phyloP scores from a whole-genome alignment of 1,284 basidiomycete species.

The Cutaneotrichosporon sp. region DNA sequence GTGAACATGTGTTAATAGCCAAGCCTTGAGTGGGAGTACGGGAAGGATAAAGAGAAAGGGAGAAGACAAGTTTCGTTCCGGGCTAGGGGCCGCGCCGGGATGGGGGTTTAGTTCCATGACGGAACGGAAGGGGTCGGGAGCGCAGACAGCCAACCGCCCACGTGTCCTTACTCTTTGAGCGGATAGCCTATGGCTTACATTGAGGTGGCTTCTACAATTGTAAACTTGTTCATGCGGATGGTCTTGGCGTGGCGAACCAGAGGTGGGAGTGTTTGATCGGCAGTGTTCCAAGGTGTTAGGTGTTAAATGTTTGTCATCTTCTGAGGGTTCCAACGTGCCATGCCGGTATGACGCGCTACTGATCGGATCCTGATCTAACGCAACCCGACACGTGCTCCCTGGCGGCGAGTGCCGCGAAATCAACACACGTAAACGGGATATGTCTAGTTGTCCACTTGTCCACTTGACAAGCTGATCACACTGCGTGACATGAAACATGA shows the following conservation, averaged over 20 bases:
- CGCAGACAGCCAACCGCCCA: background rate
- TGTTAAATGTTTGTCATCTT: no score
- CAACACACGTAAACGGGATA: no score
- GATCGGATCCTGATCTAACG: background rate
- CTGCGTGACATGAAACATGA: no score
- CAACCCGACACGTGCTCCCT: background rate
- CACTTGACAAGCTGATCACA: no score
- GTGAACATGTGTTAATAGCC: background rate
- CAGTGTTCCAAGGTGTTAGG: no score
- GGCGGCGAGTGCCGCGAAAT: no score
- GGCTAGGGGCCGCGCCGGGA: slow-evolving; percentile 1
- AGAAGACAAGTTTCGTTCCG: background rate
- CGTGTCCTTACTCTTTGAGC: background rate
- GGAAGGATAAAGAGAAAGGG: background rate
- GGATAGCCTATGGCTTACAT: no score
- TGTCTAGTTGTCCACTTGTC: no score
- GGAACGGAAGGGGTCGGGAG: background rate
- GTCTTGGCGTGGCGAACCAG: no score
- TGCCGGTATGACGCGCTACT: background rate
- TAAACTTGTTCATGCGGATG: no score
- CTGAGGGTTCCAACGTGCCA: background rate
- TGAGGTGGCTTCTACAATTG: no score
- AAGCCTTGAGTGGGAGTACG: background rate
- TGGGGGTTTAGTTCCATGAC: background rate
- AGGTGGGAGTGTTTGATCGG: no score